A percentile compares a stretch with the other conserved stretches of the same genome.
Evolutionary conservation across 106 monocot species (phyloP).

Genomic region (Acorus gramineus): DNA sequence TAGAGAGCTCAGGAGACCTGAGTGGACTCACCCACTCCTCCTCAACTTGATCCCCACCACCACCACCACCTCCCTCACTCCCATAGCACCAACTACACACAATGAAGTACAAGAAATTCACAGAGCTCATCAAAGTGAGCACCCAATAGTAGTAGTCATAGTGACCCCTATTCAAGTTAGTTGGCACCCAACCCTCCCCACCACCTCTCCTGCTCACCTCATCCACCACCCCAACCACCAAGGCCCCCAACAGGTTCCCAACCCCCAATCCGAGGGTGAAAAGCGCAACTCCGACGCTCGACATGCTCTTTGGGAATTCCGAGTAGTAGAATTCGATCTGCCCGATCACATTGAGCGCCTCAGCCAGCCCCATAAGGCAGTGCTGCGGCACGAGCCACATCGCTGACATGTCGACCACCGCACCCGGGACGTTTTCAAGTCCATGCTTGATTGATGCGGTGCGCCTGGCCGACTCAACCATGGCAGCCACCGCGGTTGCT

Average conservation of each 20-base stretch:
- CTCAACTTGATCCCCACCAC: conserved; percentile 1
- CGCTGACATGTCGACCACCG: conserved; percentile 13
- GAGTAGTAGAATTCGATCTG: conserved; percentile 31
- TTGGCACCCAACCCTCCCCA: conserved; percentile 13
- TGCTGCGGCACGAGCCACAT: conserved; percentile 29
- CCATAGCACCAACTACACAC: conserved; percentile 23
- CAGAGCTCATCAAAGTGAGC: conserved; percentile 3
- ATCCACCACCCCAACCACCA: conserved; percentile 7
- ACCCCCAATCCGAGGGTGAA: conserved; percentile 7
- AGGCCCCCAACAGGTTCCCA: conserved; percentile 9
- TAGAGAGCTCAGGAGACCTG: too few relatives aligned
- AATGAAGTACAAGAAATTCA: conserved; percentile 14
- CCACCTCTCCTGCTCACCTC: conserved; percentile 1
- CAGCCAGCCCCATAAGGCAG: conserved; percentile 11
- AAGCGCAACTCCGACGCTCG: conserved; percentile 16
- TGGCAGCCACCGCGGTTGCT: conserved; percentile 11
- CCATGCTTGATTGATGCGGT: not conserved
- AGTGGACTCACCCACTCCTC: not conserved
- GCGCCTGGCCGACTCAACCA: not conserved
- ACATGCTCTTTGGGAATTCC: conserved; percentile 25
- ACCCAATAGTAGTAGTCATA: conserved; percentile 37
- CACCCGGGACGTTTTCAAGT: not conserved
- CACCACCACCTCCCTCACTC: conserved; percentile 22
- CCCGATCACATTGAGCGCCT: conserved; percentile 17
- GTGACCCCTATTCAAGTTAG: conserved; percentile 19